Evolutionary conservation across 345 rosid species (phyloP).

Genomic region (Iberis pinnata): DNA sequence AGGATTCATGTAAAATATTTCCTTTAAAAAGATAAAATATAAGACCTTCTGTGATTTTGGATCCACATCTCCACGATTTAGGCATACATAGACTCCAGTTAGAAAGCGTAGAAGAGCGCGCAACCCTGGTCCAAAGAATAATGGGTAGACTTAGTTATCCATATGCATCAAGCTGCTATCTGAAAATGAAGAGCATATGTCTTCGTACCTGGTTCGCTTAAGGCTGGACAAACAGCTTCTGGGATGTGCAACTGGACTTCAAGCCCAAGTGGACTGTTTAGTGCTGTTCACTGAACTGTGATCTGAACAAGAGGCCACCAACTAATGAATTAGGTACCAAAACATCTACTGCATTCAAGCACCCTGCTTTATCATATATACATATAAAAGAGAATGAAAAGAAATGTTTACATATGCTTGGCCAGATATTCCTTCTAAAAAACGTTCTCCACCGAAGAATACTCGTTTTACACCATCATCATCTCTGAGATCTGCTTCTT

Average conservation of each 20-base stretch:
- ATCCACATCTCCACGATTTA: slow-evolving; percentile 92
- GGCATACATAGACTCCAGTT: slow-evolving; percentile 84
- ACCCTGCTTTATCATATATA: neutral
- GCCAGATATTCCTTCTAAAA: slow-evolving; percentile 94
- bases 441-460: slow-evolving; percentile 98
- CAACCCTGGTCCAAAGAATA: slow-evolving; percentile 51
- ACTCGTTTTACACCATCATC: slow-evolving; percentile 98
- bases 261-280: slow-evolving; percentile 86
- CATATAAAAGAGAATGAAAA: slow-evolving; percentile 21
- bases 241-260: slow-evolving; percentile 94
- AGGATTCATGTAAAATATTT: neutral
- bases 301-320: slow-evolving; percentile 67
- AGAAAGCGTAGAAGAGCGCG: slow-evolving; percentile 97
- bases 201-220: slow-evolving; percentile 88
- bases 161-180: slow-evolving; percentile 16
- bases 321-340: neutral
- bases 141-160: slow-evolving; percentile 13
- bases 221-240: slow-evolving; percentile 95
- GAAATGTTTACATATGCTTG: slow-evolving; percentile 69
- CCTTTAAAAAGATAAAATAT: neutral
- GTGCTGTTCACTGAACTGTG: slow-evolving; percentile 90
- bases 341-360: slow-evolving; percentile 8
- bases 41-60: slow-evolving; percentile 77
- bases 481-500: slow-evolving; percentile 68
- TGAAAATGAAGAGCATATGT: slow-evolving; percentile 2